phyloP scores from a whole-genome alignment of 2,329 filamentous ascomycete species.

The Fusarium duplospermum region DNA sequence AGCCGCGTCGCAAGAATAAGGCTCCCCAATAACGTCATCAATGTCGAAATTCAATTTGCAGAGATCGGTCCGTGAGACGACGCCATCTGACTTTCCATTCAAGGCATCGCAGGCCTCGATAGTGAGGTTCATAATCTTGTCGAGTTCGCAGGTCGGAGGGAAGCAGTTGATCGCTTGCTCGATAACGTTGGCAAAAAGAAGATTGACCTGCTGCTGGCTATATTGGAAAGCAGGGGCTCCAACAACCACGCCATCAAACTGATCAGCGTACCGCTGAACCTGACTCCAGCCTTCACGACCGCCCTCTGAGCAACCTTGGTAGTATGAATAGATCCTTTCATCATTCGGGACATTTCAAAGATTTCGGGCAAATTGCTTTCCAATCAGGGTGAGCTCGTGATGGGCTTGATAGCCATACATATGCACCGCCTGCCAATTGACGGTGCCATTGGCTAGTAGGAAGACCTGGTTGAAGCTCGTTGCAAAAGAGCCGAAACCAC shows the following conservation, averaged over 20 bases:
- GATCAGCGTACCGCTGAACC: slow-evolving; percentile 22
- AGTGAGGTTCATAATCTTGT: slow-evolving; percentile 62
- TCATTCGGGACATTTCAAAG: slow-evolving; percentile 50
- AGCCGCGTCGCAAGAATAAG: slow-evolving; percentile 48
- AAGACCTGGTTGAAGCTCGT: slow-evolving; percentile 52
- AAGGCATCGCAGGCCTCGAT: slow-evolving; percentile 25
- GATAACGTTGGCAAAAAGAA: slow-evolving; percentile 50
- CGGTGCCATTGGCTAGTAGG: slow-evolving; percentile 59
- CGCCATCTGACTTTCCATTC: slow-evolving; percentile 5
- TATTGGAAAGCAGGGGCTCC: slow-evolving; percentile 44
- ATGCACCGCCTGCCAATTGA: slow-evolving; percentile 62
- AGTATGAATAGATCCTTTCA: slow-evolving; percentile 61
- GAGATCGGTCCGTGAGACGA: slow-evolving; percentile 1
- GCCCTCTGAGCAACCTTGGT: slow-evolving; percentile 60
- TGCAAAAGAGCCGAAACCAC: slow-evolving; percentile 57
- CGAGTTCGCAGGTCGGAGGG: slow-evolving; percentile 56
- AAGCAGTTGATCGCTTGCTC: slow-evolving; percentile 54
- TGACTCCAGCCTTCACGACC: slow-evolving; percentile 57
- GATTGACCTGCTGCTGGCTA: slow-evolving; percentile 56
- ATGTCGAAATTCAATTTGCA: slow-evolving; percentile 12
- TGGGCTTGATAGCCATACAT: slow-evolving; percentile 64
- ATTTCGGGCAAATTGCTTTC: slow-evolving; percentile 55
- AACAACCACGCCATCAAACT: slow-evolving; percentile 27
- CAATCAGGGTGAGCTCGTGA: slow-evolving; percentile 59
- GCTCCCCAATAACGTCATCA: slow-evolving; percentile 45